Evolutionary conservation across 192 early-diverging fungal genomes (phyloP), one percentile per base, ranked within the genome.

Genomic region (Coemansia sp.): DNA sequence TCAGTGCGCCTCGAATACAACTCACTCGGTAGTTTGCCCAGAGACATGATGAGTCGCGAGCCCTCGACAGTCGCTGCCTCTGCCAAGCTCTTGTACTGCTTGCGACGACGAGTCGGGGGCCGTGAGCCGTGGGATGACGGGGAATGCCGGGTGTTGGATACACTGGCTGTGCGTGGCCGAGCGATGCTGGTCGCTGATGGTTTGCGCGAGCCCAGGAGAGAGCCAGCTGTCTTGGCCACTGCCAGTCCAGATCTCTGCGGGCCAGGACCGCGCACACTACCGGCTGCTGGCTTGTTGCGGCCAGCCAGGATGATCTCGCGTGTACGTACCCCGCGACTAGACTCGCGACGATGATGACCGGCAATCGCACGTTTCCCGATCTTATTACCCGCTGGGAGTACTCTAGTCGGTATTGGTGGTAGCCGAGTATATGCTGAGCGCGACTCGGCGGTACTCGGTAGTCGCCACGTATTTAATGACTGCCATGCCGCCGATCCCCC

Each of bases 81-180:
- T 0, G 79, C 79, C 64, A 81, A 51, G 48, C 79, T 73, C 65
- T 81, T 81, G 71, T 81, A 81, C 15, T 67, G 67, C 65, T 66
- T 63, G 2, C 67, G 69, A 14, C 36, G 38, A 9, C 51, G 50
- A 29, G 51, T 38, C 5, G 17, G 23, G 34, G 32, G 27, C 12
- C 64, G 48, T 25, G 64, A 51, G 48, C 48, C 19, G 19, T 36
- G 17, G 12, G 64, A 34, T n/a, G 17, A 46, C 36, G 50, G 34
- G 8, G 64, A 37, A n/a, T 45, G 15, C 29, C n/a, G 17, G 21
- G 63, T 10, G 8, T 64, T 67, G 11, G 46, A 50, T 21, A 27
- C 51, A 15, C 51, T 55, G 51, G 51, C 51, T 1, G 23, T 31
- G 6, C 29, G 55, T 29, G 27, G 15, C 53, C 53, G 53, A 15